Evolutionary conservation across 2,329 filamentous ascomycete species (phyloP), one percentile per base, ranked within the genome.

Genomic region (Aspergillus texensis): DNA sequence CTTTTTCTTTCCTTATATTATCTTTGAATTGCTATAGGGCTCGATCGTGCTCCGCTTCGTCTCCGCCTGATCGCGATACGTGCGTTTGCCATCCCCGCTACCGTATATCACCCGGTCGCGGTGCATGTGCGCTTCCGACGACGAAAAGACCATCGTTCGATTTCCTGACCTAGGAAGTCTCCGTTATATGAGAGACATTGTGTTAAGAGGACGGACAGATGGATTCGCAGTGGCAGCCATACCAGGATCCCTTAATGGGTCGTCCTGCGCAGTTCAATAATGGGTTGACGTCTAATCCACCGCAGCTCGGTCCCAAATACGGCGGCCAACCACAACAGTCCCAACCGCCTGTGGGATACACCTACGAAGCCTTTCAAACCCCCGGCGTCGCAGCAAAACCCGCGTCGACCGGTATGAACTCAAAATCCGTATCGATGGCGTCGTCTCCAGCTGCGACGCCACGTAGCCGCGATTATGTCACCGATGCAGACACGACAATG

Each of bases 401-500:
- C 41, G 69, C 77, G 24, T 74, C 78, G 43, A 67, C 72, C 60
- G 71, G 73, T 68, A 76, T 77, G 68, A 80, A 79, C 72, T 77
- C 78, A 68, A 82, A 82, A 73, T 72, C 81, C 65, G 81, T 82
- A 78, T 83, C 86, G 71, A 82, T 88, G 73, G 82, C 83, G 64
- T 82, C 84, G 45, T 89, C 89, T 62, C 84, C 88, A 66, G 81
- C 87, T 73, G 78, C 80, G 62, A 84, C 83, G 67, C 83, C 86
- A 70, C 86, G 88, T 72, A 78, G 85, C 72, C 89, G 89, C 82
- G 90, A 92, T 71, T 81, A 81, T 74, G 77, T 78, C 79, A 86
- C 87, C 68, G 92, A 91, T 75, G 87, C 89, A 72, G 91, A 94
- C 79, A 85, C 92, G 63, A 83, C 89, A 65, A 97, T 97, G 94